Conservation (phyloP, 768 basidiomycete genomes). For the Suillus subluteus region DNA sequence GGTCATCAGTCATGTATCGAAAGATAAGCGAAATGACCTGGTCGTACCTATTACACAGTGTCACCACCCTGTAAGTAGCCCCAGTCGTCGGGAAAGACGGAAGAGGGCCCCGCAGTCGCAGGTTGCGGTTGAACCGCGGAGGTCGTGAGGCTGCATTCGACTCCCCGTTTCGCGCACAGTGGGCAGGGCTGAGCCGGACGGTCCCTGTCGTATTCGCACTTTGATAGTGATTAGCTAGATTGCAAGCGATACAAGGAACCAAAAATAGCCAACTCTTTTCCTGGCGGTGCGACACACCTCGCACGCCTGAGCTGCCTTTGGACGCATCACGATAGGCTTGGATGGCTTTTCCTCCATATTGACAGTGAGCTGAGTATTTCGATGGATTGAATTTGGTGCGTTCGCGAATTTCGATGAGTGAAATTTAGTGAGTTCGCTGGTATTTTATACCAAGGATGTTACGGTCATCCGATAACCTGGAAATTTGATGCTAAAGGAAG, state of each 20-base stretch:
- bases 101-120: background rate
- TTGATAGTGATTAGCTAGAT: background rate
- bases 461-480: background rate
- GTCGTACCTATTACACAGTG: background rate
- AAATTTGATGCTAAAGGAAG: background rate
- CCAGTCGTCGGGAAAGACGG: background rate
- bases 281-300: conserved; percentile 1
- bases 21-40: background rate
- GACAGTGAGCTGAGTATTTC: background rate
- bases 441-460: conserved; percentile 1
- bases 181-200: conserved; percentile 22
- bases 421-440: background rate
- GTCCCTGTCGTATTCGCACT: conserved; percentile 18
- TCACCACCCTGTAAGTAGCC: background rate
- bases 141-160: conserved; percentile 20
- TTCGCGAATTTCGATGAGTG: background rate
- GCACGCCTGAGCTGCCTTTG: background rate
- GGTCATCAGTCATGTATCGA: background rate
- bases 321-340: background rate
- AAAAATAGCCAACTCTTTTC: background rate
- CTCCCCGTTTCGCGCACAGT: conserved; percentile 22
- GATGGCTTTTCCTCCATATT: background rate
- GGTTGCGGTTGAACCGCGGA: conserved; percentile 15
- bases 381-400: background rate
- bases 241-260: background rate